Evolutionary conservation across 2,329 filamentous ascomycete species (phyloP), one percentile per base, ranked within the genome.

Genomic region (Amauroascus niger): DNA sequence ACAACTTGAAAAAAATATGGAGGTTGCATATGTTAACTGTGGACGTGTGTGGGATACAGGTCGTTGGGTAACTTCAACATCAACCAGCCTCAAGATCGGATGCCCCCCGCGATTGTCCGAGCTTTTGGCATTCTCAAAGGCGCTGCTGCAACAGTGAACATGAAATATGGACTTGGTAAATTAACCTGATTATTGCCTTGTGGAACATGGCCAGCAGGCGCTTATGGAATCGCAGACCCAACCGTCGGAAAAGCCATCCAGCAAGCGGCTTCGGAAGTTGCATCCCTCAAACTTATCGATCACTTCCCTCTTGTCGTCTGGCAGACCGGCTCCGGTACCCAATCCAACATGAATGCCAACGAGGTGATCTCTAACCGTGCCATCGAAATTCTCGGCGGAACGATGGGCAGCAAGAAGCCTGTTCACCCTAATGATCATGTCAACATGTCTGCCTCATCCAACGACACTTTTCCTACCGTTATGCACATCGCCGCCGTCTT

Each of bases 281-380:
- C 91, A 54, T 85, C 87, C 60, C 83, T 93, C 68, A 95, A 96
- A 80, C 84, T 97, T 64, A 72, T 94, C 66, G 90, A 96, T 72
- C 91, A 97, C 79, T 97, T 98, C 76, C 93, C 93, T 61, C 87
- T 97, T 57, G 91, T 97, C 54, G 91, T 98, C 68, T 98, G 93
- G 93, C 93, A 98, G 79, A 98, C 93, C 52, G 93, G 93, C 60
- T 97, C 93, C 49, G 93, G 93, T 69, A 97, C 93, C 28, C 93
- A 97, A 79, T 96, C 90, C 72, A 97, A 95, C 82, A 97, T 97
- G 93, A 98, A 98, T 77, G 90, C 91, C 70, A 98, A 98, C 78
- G 93, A 98, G 73, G 93, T 98, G 73, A 97, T 98, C 73, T 96
- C 91, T 61, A 98, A 97, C 81, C 88, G 93, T 61, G 93, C 93